Percentiles rank a stretch among this genome's conserved stretches.
phyloP scores from a whole-genome alignment of 2,329 filamentous ascomycete genomes.

The Graphilbum sp. region DNA sequence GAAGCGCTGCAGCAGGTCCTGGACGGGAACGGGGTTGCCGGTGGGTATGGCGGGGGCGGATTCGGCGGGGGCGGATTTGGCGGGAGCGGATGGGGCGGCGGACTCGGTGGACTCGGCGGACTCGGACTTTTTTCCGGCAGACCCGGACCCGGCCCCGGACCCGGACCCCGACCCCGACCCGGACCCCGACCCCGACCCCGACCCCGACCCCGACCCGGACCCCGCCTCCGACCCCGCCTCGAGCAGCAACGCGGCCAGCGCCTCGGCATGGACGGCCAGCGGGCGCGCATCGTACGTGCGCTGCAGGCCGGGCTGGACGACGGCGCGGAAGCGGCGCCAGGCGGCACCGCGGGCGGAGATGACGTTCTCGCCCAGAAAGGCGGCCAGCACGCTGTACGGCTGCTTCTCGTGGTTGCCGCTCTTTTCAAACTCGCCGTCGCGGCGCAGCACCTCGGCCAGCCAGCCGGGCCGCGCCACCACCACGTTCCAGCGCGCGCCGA shows the following conservation, averaged over 20 bases:
- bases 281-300: background rate
- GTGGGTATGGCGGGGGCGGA: no score
- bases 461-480: background rate
- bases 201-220: no score
- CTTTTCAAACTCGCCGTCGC: background rate
- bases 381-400: background rate
- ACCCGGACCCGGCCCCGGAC: no score
- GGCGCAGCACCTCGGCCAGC: background rate
- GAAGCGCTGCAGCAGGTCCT: background rate
- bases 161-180: no score
- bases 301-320: background rate
- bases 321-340: background rate
- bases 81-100: no score
- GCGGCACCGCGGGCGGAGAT: background rate
- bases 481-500: background rate
- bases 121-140: no score
- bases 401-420: background rate
- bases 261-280: background rate
- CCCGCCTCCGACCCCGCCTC: background rate
- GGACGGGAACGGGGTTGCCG: background rate
- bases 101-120: no score
- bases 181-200: no score
- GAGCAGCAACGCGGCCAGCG: background rate
- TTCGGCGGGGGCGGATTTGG: no score
- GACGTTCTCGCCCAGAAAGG: background rate